These are phyloP conservation scores for Ophiorrhiza pumila DNA, from an alignment of 257 asterid genomes.

Conservation along the genomic window DNA sequence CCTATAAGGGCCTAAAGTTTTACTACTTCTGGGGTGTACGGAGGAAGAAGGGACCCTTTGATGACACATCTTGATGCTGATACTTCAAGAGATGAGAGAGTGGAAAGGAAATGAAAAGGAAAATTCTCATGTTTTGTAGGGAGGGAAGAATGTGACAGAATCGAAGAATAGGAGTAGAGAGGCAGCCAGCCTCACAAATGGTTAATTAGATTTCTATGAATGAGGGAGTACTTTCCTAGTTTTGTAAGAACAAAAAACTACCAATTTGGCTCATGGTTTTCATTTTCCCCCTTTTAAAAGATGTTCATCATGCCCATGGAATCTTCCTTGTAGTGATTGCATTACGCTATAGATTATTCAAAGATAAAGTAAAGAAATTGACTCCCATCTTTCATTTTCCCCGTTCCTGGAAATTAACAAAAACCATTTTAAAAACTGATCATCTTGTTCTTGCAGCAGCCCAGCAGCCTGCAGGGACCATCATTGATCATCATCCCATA, in stretches of 20 bases:
- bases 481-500: too few relatives aligned
- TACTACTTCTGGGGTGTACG: conserved; percentile 24
- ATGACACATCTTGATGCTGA: conserved; percentile 24
- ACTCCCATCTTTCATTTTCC: conserved; percentile 26
- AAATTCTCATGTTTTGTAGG: conserved; percentile 13
- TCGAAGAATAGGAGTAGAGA: conserved; percentile 3
- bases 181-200: conserved; percentile 6
- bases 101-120: neutral
- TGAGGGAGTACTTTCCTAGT: neutral
- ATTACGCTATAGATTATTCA: neutral
- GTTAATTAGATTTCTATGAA: neutral
- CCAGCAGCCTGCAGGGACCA: conserved; percentile 23
- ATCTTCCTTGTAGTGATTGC: neutral
- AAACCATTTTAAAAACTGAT: conserved; percentile 7
- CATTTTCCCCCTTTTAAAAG: neutral
- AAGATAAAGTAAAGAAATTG: conserved; percentile 1
- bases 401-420: conserved; percentile 4
- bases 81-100: conserved; percentile 12
- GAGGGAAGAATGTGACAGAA: conserved; percentile 17
- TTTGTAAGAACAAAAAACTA: conserved; percentile 1
- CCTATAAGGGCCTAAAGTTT: conserved; percentile 20
- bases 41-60: conserved; percentile 26
- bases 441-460: too few relatives aligned
- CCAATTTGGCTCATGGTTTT: neutral
- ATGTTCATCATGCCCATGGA: neutral